Conservation (phyloP, 371 early-diverging fungal species). For the Entomophthora muscae region DNA sequence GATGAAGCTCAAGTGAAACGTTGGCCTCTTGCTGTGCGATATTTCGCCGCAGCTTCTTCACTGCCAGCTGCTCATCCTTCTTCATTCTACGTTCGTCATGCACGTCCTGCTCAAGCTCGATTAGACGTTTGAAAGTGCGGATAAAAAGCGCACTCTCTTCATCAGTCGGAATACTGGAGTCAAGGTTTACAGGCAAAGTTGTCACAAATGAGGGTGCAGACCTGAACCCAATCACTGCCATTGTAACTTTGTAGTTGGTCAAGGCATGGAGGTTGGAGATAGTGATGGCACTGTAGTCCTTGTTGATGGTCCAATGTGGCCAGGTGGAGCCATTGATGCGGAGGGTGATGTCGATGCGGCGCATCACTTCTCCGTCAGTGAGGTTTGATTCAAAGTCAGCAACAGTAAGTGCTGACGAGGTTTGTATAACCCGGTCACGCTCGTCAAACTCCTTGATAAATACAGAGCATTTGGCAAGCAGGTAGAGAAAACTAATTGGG, state of each 20-base stretch:
- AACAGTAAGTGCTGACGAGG: background rate
- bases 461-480: background rate
- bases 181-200: background rate
- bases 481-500: background rate
- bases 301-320: background rate
- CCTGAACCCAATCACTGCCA: constrained; percentile 1
- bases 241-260: background rate
- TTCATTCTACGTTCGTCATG: background rate
- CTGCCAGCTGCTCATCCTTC: background rate
- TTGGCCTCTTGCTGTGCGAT: background rate
- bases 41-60: background rate
- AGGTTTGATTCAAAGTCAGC: background rate
- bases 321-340: background rate
- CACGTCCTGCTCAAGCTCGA: background rate
- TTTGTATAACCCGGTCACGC: background rate
- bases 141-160: background rate
- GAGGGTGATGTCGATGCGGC: background rate
- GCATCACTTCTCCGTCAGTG: background rate
- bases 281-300: background rate
- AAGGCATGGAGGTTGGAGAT: background rate
- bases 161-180: background rate
- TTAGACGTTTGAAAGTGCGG: background rate
- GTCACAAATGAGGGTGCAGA: background rate
- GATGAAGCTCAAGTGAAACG: background rate
- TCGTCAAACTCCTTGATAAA: constrained; percentile 4